A percentile compares a stretch with the other conserved stretches of the same genome.
phyloP scores from a whole-genome alignment of 78 protist species.

The Dictyostelium firmibasis region DNA sequence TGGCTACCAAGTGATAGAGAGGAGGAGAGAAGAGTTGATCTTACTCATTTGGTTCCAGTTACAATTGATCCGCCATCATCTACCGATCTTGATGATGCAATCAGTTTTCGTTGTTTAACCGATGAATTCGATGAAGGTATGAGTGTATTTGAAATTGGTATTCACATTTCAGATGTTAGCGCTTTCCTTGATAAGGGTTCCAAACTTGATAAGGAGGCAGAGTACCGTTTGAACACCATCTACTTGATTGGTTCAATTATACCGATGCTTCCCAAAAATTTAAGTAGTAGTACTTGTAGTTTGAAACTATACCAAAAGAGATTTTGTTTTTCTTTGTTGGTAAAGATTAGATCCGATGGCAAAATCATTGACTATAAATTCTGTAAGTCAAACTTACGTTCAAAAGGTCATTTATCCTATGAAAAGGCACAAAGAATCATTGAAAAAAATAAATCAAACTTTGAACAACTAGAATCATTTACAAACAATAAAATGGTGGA shows the following conservation, averaged over 20 bases:
- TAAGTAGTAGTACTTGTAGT: constrained; percentile 39
- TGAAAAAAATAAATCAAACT: constrained; percentile 11
- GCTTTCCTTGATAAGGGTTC: constrained; percentile 56
- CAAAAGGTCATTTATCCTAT: constrained; percentile 65
- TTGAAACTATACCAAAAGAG: constrained; percentile 54
- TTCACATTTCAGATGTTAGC: constrained; percentile 56
- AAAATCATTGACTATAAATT: constrained; percentile 32
- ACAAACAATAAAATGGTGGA: constrained; percentile 9
- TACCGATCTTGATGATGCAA: constrained; percentile 73
- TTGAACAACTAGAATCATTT: neutral
- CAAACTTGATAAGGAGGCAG: constrained; percentile 57
- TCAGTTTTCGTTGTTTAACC: constrained; percentile 20
- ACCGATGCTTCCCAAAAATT: constrained; percentile 72
- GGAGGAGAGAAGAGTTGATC: constrained; percentile 51
- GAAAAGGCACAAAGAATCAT: constrained; percentile 64
- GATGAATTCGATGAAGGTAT: constrained; percentile 47
- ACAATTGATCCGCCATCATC: constrained; percentile 78
- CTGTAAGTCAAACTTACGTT: constrained; percentile 51
- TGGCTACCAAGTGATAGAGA: constrained; percentile 49
- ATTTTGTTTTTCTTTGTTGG: constrained; percentile 42
- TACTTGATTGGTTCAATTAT: constrained; percentile 46
- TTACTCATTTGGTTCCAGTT: constrained; percentile 50
- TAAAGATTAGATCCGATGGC: constrained; percentile 63
- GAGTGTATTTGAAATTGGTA: constrained; percentile 60
- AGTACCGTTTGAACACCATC: constrained; percentile 66